Percentiles rank a stretch among this genome's conserved stretches.
phyloP scores from a whole-genome alignment of 1,139 yeast genomes.

The Zygotorulaspora mrakii region DNA sequence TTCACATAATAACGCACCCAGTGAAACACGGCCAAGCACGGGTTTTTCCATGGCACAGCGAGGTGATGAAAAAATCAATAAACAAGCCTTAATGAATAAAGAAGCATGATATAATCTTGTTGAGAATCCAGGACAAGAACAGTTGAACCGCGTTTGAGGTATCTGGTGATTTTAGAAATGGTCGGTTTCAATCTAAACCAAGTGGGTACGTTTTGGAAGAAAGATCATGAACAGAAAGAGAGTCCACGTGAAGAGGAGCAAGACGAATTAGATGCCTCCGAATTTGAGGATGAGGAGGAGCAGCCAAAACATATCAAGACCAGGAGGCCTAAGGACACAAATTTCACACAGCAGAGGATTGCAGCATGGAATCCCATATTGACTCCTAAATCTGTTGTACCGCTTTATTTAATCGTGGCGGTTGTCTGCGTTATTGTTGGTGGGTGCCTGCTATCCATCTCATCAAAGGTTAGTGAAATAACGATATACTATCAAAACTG shows the following conservation, averaged over 20 bases:
- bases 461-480: slow-evolving; percentile 72
- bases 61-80: no score
- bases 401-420: slow-evolving; percentile 70
- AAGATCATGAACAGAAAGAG: slow-evolving; percentile 22
- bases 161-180: slow-evolving; percentile 18
- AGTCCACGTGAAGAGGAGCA: slow-evolving; percentile 27
- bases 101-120: no score
- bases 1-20: no score
- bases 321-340: slow-evolving; percentile 64
- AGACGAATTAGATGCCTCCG: slow-evolving; percentile 36
- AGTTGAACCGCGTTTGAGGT: slow-evolving; percentile 17
- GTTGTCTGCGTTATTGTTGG: slow-evolving; percentile 88
- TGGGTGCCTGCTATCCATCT: slow-evolving; percentile 81
- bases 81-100: slow-evolving; percentile 5
- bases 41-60: no score
- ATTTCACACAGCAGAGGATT: slow-evolving; percentile 62
- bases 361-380: slow-evolving; percentile 70
- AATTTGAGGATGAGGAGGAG: slow-evolving; percentile 36
- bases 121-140: no score
- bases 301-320: slow-evolving; percentile 39
- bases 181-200: slow-evolving; percentile 14
- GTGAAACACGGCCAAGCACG: no score
- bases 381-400: slow-evolving; percentile 86
- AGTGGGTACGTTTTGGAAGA: slow-evolving; percentile 28
- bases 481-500: slow-evolving; percentile 81